Evolutionary conservation across 139 green algal genomes (phyloP), one percentile per base, ranked within the genome.

Genomic region (Desmodesmus armatus): DNA sequence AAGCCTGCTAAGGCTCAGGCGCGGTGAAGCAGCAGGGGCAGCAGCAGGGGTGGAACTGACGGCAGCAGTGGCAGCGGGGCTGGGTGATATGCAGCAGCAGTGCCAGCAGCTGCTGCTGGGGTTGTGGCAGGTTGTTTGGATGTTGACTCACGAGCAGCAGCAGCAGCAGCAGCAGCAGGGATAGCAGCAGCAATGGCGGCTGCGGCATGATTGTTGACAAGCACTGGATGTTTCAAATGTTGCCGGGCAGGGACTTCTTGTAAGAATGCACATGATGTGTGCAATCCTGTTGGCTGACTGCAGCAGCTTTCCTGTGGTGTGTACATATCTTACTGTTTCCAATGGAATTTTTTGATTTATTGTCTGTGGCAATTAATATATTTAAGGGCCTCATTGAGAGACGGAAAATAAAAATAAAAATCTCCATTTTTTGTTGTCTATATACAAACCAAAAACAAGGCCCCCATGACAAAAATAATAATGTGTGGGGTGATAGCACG

Each of bases 151-250:
- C 9, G 13, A 37, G 70, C 70, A 60, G 70, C 40, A 37, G 47
- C 47, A 37, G 70, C 70, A 37, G 41, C 40, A 60, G 70, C 41
- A 78, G 67, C 67, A 76, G 67, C 67, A 76, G 37, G 7, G 23
- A 67, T 31, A 53, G 67, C 67, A 76, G 37, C 67, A 73, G 65
- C 65, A 43, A 29, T 27, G 27, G 29, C 29, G 29, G 58, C 21
- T 15, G 21, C 27, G 27, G 27, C 58, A 33, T 17, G 9, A 67
- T 33, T 67, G 58, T 17, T 21, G 9, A 37, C 58, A 15, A 31
- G 23, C 23, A 67, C 9, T 31, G 9, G 58, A n/a, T 35, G 58
- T 21, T 33, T n/a, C 3, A 67, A 1, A 9, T 13, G 47, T 13
- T 55, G 47, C 9, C 9, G 47, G 9, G 47, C 9, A 9, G 9